These are phyloP conservation scores for Suhomyces prunicola DNA, from an alignment of 805 yeast genomes.

Conservation along the genomic window DNA sequence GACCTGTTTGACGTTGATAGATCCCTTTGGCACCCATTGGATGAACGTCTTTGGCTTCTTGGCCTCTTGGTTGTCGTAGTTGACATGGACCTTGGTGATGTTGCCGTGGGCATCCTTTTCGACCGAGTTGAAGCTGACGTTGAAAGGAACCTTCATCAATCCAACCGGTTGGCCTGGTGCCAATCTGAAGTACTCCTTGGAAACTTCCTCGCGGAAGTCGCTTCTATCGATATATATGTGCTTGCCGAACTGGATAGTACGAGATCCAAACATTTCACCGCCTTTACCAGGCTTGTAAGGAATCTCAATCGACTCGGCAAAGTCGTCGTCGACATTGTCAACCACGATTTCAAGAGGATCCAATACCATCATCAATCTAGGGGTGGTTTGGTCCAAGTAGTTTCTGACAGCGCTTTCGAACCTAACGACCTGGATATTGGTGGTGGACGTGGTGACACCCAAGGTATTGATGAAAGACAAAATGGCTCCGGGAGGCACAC, in stretches of 20 bases:
- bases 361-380: slow-evolving; percentile 89
- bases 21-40: slow-evolving; percentile 87
- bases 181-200: slow-evolving; percentile 81
- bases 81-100: slow-evolving; percentile 68
- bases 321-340: slow-evolving; percentile 77
- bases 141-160: slow-evolving; percentile 83
- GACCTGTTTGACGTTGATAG: slow-evolving; percentile 63
- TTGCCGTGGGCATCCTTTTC: slow-evolving; percentile 64
- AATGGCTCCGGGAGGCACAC: slow-evolving; percentile 98
- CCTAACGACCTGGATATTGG: slow-evolving; percentile 85
- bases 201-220: slow-evolving; percentile 66
- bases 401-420: slow-evolving; percentile 87
- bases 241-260: slow-evolving; percentile 73
- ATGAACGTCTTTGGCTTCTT: slow-evolving; percentile 92
- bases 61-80: slow-evolving; percentile 60
- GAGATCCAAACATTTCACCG: slow-evolving; percentile 55
- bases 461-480: slow-evolving; percentile 87
- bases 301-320: slow-evolving; percentile 63
- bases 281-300: slow-evolving; percentile 85
- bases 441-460: slow-evolving; percentile 93
- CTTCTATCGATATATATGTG: slow-evolving; percentile 79
- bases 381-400: slow-evolving; percentile 85
- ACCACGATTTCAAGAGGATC: slow-evolving; percentile 82
- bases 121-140: slow-evolving; percentile 65
- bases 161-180: slow-evolving; percentile 96